Evolutionary conservation across 225 moss, liverwort and hornwort genomes (phyloP), one percentile per base, ranked within the genome.

Genomic region (Marchantia polymorpha): DNA sequence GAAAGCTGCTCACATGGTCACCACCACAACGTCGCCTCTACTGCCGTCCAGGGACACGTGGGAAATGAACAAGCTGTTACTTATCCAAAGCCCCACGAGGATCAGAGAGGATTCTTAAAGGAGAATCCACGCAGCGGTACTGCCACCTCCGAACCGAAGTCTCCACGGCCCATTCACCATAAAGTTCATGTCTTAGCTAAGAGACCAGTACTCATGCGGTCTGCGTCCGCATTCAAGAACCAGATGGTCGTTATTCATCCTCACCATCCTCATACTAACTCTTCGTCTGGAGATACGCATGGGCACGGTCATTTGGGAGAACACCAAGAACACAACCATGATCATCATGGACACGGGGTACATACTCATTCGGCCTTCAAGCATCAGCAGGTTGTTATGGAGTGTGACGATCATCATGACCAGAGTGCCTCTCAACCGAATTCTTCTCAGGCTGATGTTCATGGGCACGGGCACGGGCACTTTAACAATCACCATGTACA

Each of bases 331-430:
- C 82, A 26, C 79, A 79, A 52, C 70, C 64, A 30, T 48, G 77
- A 69, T 76, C n/a, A 49, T 16, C 64, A 69, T 55, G 70, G 56
- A 55, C 78, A 86, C 58, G 52, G n/a, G 9, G 7, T 52, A 52
- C 72, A 72, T 12, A 72, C 72, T 20, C 46, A 72, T 12, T 51
- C 72, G 72, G 73, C 66, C 12, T 73, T 51, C 51, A 31, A 59
- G 56, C 64, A 73, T 58, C 77, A 68, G 27, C 77, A 77, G 19
- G 72, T 78, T 61, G 81, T 56, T n/a, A 16, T 22, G 75, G 29
- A 59, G 6, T 77, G 79, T 69, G 50, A n/a, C 46, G 71, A 82
- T 78, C 31, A 77, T 77, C 79, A 82, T 72, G 56, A 79, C 29
- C 78, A 79, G 3, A 85, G 83, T 65, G 54, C 55, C 6, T 64